These are phyloP conservation scores for Cynara cardunculus DNA, from an alignment of 129 eudicot genomes.

Conservation along the genomic window DNA sequence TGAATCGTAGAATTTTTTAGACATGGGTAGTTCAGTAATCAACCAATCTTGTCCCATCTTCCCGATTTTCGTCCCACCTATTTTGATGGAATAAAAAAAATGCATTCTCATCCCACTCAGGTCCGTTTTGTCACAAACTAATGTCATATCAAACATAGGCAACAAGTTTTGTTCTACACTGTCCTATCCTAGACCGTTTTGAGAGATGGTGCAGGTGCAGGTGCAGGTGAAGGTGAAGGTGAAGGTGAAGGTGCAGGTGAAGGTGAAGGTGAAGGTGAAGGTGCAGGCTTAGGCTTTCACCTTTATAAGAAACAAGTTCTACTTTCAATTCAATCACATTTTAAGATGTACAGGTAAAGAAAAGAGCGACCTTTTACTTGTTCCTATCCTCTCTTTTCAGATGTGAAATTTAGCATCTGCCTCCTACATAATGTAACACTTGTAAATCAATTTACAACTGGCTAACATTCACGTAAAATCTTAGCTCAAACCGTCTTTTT, in stretches of 20 bases:
- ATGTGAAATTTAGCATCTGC: conserved; percentile 8
- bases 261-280: neutral
- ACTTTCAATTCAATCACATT: conserved; percentile 16
- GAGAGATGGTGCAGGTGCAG: neutral
- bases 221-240: too few relatives aligned
- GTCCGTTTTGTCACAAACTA: neutral
- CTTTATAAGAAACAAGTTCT: neutral
- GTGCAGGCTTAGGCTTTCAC: neutral
- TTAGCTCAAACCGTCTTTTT: neutral
- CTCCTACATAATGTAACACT: conserved; percentile 8
- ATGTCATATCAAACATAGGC: too few relatives aligned
- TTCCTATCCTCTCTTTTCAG: conserved; percentile 2
- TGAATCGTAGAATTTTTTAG: too few relatives aligned
- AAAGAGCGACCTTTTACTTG: conserved; percentile 6
- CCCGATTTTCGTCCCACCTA: neutral
- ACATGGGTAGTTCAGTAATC: too few relatives aligned
- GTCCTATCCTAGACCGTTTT: neutral
- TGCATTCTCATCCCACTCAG: neutral
- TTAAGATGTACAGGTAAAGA: conserved; percentile 11
- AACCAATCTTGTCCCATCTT: neutral
- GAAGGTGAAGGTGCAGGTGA: neutral
- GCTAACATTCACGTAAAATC: neutral
- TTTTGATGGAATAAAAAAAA: too few relatives aligned
- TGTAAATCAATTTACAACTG: conserved; percentile 1
- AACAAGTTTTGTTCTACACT: too few relatives aligned